These are phyloP conservation scores for Erysimum pusillum DNA, from an alignment of 441 rosid species.

Conservation along the genomic window DNA sequence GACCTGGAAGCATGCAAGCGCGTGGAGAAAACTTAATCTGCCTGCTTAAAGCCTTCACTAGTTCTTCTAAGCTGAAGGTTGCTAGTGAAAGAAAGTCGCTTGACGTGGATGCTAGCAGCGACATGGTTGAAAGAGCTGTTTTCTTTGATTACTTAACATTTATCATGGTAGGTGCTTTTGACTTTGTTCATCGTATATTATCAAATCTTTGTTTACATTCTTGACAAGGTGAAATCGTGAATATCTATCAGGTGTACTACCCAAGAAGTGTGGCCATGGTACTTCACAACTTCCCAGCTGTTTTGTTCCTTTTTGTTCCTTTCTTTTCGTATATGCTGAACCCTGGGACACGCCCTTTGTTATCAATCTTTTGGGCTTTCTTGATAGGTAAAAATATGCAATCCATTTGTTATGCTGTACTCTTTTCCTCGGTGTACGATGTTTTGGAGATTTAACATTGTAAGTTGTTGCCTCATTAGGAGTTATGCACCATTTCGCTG, in stretches of 20 bases:
- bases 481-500: slow-evolving; percentile 71
- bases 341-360: slow-evolving; percentile 54
- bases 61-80: slow-evolving; percentile 74
- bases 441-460: slow-evolving; percentile 18
- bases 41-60: slow-evolving; percentile 78
- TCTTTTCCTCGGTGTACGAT: slow-evolving; percentile 16
- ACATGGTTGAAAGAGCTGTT: slow-evolving; percentile 74
- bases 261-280: slow-evolving; percentile 75
- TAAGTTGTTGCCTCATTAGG: slow-evolving; percentile 54
- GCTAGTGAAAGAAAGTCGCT: slow-evolving; percentile 66
- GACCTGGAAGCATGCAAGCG: slow-evolving; percentile 99
- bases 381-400: slow-evolving; percentile 68
- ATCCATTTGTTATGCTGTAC: slow-evolving; percentile 9
- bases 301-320: slow-evolving; percentile 71
- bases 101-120: slow-evolving; percentile 48
- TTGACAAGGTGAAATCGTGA: slow-evolving; percentile 19
- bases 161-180: slow-evolving; percentile 68
- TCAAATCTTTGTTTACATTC: slow-evolving; percentile 21
- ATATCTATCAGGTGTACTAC: slow-evolving; percentile 74
- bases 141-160: slow-evolving; percentile 93
- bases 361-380: slow-evolving; percentile 67
- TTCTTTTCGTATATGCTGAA: slow-evolving; percentile 62
- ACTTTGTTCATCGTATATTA: slow-evolving; percentile 2
- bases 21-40: slow-evolving; percentile 94
- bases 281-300: slow-evolving; percentile 80